Base-by-base conservation (phyloP, 257 asterid genomes). In the Echium plantagineum region DNA sequence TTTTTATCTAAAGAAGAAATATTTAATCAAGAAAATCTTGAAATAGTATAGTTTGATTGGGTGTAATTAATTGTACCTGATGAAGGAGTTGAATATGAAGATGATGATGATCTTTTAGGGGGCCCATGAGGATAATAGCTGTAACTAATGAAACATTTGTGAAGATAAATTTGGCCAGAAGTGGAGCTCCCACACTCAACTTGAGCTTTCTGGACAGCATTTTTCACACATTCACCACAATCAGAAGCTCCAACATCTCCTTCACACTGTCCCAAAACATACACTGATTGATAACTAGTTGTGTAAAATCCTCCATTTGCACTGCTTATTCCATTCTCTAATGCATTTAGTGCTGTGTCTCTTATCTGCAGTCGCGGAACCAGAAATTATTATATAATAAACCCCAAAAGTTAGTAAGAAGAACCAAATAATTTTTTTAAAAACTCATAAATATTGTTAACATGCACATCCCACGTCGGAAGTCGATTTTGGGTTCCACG, bases 121-220 rank as follows among this genome's bases (percentile, higher is more conserved):
- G 70, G 76, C 58, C 96, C 95, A 72, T 88, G 73, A 12, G 87
- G 75, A 58, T 79, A 85, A 77, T 72, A 83, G 61, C 71, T 80
- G 46, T 79, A 91, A 65, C 89, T 80, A 53, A 91, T 80, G 67
- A 82, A 91, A 72, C 98, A 91, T 73, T 84, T 91, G 59, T 82
- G 83, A 26, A 91, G 94, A 68, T 80, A 91, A 13, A 91, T 75
- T 72, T 88, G 94, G 38, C 94, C 96, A 71, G 88, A 72, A 79
- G 82, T 51, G 16, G 98, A 84, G 72, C 94, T 82, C 57, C 98
- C 98, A 79, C 98, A 91, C 74, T 91, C 98, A 68, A 83, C 95
- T 71, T 91, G 98, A 72, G 95, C 87, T 65, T 76, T 91, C 75
- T 91, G 95, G 20, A 85, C 94, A 52, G 96, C 96, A 79, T 4